Base-by-base conservation (phyloP, 2,329 filamentous ascomycete species). In the Cladosporium sp. region DNA sequence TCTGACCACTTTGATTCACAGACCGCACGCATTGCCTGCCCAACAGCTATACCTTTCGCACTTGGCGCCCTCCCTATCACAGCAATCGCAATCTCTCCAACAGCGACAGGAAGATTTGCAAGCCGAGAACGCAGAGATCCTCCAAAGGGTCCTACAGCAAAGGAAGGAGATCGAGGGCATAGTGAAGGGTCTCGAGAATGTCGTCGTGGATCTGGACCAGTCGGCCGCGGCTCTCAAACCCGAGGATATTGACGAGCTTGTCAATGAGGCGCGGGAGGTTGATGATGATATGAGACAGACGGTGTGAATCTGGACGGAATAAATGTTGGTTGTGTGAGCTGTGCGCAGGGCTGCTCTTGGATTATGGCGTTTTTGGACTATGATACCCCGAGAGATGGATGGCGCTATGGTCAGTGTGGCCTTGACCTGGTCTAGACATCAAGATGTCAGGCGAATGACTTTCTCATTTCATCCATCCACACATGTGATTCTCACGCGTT, bases 11-110 rank as follows among this genome's bases (percentile, higher is more conserved):
- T 36, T 48, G 18, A 48, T 19, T 27, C 3, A 15, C 53, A 82
- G 79, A 29, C 77, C 79, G 15, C 81, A 84, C 65, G 80, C 75
- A 0, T 68, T 83, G 16, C 72, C 77, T 0, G 78, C 80, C 1
- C 68, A 75, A 22, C 73, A 78, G 41, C 69, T 84, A 9, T 78
- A 80, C 53, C 69, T 74, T 15, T 78, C 80, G n/a, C 79, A 83
- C 62, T 66, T 84, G 3, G 72, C 73, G 43, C 79, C 80, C 0
- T 78, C 78, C 51, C 67, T 84, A 43, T 67, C 72, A 38, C 68
- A 75, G 55, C 74, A 76, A 42, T 71, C 76, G 18, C 62, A 66
- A n/a, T 64, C 72, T 2, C 67, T 84, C 52, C 70, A 74, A 47
- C 55, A 62, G n/a, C 73, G 74, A 51, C 67, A 84, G 30, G 67